Evolutionary conservation across 2,329 filamentous ascomycete genomes (phyloP).

Genomic region (Coniochaeta sp.): DNA sequence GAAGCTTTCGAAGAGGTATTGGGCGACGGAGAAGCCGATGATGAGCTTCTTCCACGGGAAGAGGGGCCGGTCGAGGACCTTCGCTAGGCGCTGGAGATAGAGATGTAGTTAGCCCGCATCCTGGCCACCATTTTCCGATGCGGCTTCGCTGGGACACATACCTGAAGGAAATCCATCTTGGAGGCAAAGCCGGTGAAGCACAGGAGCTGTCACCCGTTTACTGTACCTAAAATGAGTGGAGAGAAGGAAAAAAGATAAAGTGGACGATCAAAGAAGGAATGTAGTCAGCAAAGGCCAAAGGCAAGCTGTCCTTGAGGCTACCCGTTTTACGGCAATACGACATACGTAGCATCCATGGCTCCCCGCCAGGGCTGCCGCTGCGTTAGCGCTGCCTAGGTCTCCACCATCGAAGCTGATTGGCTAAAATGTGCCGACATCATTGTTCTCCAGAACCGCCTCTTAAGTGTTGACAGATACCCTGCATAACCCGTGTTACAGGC

Average conservation of each 20-base stretch:
- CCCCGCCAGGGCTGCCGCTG: background rate
- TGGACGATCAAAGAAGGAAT: background rate
- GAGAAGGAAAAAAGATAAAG: background rate
- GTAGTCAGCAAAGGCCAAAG: background rate
- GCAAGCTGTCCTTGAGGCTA: conserved; percentile 2
- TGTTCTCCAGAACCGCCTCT: background rate
- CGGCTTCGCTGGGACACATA: conserved; percentile 6
- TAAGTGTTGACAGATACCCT: no score
- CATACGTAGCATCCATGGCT: background rate
- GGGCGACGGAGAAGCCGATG: conserved; percentile 84
- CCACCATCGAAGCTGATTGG: background rate
- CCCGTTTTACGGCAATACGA: background rate
- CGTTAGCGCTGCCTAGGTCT: background rate
- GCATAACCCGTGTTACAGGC: no score
- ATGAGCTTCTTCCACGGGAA: conserved; percentile 98
- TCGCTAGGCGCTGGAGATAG: conserved; percentile 58
- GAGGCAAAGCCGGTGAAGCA: conserved; percentile 5
- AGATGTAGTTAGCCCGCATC: conserved; percentile 7
- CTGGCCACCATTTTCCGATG: background rate
- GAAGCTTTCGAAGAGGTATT: conserved; percentile 85
- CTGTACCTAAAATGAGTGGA: background rate
- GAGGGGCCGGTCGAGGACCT: conserved; percentile 79
- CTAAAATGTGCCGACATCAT: no score
- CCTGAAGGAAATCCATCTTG: conserved; percentile 41
- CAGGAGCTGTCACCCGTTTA: background rate